Percentiles rank a stretch among this genome's conserved stretches.
Evolutionary conservation across 2,329 filamentous ascomycete species (phyloP).

Genomic region (Cucurbitaria berberidis): DNA sequence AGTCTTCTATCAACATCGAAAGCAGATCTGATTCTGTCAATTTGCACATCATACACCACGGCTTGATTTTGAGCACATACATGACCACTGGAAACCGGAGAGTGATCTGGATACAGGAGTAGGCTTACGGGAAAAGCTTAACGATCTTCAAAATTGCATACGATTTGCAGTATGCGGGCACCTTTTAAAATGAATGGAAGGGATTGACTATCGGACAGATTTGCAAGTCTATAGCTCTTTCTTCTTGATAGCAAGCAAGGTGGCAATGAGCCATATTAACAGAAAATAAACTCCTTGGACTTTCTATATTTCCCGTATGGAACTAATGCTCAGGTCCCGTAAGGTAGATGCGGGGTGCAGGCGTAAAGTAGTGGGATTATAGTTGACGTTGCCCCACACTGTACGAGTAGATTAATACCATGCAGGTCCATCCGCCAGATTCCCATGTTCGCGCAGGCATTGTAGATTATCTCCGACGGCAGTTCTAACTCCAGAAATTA

Average conservation of each 20-base stretch:
- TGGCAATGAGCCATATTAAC: no score
- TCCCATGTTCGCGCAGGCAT: background rate
- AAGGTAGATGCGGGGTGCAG: background rate
- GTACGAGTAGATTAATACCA: conserved; percentile 4
- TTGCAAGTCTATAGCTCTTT: no score
- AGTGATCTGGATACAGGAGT: background rate
- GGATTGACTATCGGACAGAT: no score
- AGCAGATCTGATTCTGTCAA: no score
- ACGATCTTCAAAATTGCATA: background rate
- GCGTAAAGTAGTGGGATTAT: background rate
- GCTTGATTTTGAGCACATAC: background rate
- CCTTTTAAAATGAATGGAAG: no score
- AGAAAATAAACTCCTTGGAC: no score
- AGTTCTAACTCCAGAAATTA: background rate
- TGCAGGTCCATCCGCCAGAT: background rate
- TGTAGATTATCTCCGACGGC: background rate
- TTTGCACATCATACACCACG: background rate
- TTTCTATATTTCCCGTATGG: background rate
- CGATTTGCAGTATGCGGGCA: background rate
- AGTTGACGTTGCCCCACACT: conserved; percentile 7
- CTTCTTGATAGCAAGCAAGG: no score
- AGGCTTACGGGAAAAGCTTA: background rate
- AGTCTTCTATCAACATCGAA: no score
- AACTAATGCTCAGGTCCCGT: background rate
- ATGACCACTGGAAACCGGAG: no score